Evolutionary conservation across 306 rosid genomes (phyloP).

Genomic region (Mimosa pudica): DNA sequence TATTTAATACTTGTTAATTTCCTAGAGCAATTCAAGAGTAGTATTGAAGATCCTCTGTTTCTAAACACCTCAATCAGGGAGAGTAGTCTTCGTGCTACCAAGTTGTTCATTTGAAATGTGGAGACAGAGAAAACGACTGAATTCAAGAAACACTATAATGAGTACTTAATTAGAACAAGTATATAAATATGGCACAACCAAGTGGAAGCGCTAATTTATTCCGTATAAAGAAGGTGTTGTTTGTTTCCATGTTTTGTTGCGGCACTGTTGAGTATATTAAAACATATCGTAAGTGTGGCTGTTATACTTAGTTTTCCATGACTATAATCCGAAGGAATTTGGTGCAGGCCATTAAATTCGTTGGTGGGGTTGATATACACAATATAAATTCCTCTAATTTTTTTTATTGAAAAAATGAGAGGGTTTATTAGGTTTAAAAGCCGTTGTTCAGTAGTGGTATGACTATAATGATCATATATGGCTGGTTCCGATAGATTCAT

Average conservation of each 20-base stretch:
- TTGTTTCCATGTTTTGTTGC: slow-evolving; percentile 5
- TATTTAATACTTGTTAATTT: neutral
- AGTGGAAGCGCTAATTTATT: neutral
- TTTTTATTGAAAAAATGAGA: neutral
- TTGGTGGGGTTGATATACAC: slow-evolving; percentile 46
- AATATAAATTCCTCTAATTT: neutral
- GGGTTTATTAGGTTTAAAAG: slow-evolving; percentile 58
- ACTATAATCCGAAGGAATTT: neutral
- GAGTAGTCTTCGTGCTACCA: too few relatives aligned
- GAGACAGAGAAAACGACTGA: neutral
- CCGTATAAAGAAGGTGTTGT: neutral
- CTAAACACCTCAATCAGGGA: neutral
- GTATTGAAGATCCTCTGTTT: neutral
- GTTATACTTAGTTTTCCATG: slow-evolving; percentile 47
- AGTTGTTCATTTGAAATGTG: neutral
- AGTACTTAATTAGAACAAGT: neutral
- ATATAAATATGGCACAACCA: neutral
- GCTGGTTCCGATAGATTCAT: slow-evolving; percentile 27
- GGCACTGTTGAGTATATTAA: slow-evolving; percentile 43
- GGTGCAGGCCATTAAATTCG: slow-evolving; percentile 47
- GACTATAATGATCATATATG: neutral
- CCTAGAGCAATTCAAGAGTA: neutral
- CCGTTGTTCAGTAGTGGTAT: slow-evolving; percentile 33
- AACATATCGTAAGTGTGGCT: slow-evolving; percentile 34
- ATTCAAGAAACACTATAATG: neutral